phyloP scores from a whole-genome alignment of 176 grass and related monocot genomes.

The Oryza glaberrima region DNA sequence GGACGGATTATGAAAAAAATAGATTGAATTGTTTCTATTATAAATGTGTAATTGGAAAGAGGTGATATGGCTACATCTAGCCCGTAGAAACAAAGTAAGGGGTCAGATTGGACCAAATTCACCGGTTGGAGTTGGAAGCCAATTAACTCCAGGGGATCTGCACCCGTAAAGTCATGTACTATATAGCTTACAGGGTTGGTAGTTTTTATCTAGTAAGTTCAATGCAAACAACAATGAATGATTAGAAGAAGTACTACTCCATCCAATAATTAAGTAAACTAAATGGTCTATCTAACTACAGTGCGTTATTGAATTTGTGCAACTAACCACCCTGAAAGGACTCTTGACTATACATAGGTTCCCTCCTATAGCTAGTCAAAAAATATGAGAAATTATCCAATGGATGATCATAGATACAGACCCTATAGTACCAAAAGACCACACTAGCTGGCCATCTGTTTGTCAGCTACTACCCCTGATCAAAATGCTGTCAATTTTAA shows the following conservation, averaged over 20 bases:
- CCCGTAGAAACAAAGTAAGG: too few species aligned
- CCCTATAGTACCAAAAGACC: slow-evolving; percentile 9
- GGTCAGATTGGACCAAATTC: too few species aligned
- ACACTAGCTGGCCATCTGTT: not conserved
- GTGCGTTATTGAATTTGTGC: not conserved
- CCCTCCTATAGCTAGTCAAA: not conserved
- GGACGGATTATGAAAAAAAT: too few species aligned
- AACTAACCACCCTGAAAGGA: not conserved
- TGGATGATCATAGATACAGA: slow-evolving; percentile 6
- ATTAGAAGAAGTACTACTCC: not conserved
- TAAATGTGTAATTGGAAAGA: too few species aligned
- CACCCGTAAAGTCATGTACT: not conserved
- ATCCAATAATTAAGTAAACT: not conserved
- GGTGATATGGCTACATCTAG: too few species aligned
- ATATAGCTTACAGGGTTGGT: not conserved
- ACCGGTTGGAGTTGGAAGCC: too few species aligned
- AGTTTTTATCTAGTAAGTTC: not conserved
- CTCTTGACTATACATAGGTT: not conserved
- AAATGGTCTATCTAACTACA: not conserved
- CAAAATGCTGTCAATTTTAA: slow-evolving; percentile 18
- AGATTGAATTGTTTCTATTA: too few species aligned
- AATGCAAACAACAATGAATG: not conserved
- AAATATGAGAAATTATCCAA: not conserved
- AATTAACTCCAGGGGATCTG: too few species aligned
- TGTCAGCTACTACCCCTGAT: slow-evolving; percentile 21